These are phyloP conservation scores for Smittium culicis DNA, from an alignment of 371 early-diverging fungal genomes.

Conservation along the genomic window DNA sequence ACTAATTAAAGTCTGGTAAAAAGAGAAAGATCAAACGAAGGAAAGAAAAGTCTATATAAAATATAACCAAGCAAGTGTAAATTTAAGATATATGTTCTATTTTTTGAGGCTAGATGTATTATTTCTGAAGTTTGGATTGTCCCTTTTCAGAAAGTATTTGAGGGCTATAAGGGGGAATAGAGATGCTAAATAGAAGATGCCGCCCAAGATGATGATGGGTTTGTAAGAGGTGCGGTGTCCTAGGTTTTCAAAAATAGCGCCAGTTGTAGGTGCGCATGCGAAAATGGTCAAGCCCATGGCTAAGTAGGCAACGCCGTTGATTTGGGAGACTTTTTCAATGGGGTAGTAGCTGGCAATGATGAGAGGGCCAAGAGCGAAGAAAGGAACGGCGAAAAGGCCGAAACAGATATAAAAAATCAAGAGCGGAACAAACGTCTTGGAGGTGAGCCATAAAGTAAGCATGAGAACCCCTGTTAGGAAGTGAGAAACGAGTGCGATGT, in stretches of 20 bases:
- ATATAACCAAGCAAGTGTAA: background rate
- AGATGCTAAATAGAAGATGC: constrained; percentile 5
- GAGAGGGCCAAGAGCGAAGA: constrained; percentile 33
- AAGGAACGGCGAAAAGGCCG: constrained; percentile 32
- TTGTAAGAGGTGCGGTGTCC: constrained; percentile 20
- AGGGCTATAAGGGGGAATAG: too few species aligned
- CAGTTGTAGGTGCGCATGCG: constrained; percentile 19
- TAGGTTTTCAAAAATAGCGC: constrained; percentile 21
- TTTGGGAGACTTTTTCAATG: constrained; percentile 19
- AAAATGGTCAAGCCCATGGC: constrained; percentile 17
- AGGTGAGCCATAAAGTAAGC: constrained; percentile 12
- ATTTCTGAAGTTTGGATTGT: too few species aligned
- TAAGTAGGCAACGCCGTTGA: constrained; percentile 20
- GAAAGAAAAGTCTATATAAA: background rate
- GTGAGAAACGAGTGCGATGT: constrained; percentile 28
- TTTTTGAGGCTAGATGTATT: background rate
- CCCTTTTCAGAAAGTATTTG: too few species aligned
- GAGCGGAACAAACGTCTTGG: constrained; percentile 24
- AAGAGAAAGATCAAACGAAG: background rate
- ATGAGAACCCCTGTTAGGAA: constrained; percentile 16
- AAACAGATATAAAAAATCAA: constrained; percentile 30
- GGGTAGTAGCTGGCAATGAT: constrained; percentile 28
- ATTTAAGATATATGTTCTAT: background rate
- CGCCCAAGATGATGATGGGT: constrained; percentile 21
- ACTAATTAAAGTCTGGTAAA: too few species aligned